Evolutionary conservation across 1,284 basidiomycete genomes (phyloP), one percentile per base, ranked within the genome.

Genomic region (Xanthoconium separans): DNA sequence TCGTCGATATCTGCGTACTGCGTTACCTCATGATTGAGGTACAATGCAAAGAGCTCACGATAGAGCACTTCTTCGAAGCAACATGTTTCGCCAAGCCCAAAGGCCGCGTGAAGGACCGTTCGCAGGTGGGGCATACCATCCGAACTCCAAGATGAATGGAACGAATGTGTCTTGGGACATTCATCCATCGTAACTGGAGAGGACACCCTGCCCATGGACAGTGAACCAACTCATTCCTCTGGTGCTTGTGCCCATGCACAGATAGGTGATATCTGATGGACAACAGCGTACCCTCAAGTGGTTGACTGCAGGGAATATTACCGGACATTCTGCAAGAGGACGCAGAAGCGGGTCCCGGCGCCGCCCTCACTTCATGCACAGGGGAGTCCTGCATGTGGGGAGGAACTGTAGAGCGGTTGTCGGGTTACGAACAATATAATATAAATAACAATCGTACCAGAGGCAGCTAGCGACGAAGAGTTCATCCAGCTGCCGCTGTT

Each of bases 31-130:
- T 34, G 36, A 40, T 4, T 13, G 29, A 24, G 15, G 12, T 34
- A 11, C 36, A 10, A 9, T n/a, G 9, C n/a, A 37, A 37, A 37
- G 1, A 16, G 42, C 44, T 56, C 27, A 58, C 59, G 16, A 36
- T 2, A 31, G 44, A 24, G 10, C 59, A 59, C 10, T 39, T 55
- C n/a, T 58, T 44, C 12, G 55, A 61, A 24, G 56, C 33, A 3
- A 74, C 65, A 16, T 65, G 61, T 47, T 51, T 64, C 12, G 36
- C 39, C 44, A 56, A 54, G 20, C 48, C 58, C 7, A 53, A 27
- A 31, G 58, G 18, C n/a, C 57, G 53, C 4, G 52, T 63, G 46
- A 62, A 61, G 29, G 49, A 47, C 31, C 39, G 55, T 31, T 52
- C 27, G 44, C 60, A 59, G 36, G 42, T 49, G 15, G 47, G 47